A percentile compares a stretch with the other conserved stretches of the same genome.
These are phyloP conservation scores for Kernera saxatilis DNA, from an alignment of 345 rosid genomes.

Conservation along the genomic window DNA sequence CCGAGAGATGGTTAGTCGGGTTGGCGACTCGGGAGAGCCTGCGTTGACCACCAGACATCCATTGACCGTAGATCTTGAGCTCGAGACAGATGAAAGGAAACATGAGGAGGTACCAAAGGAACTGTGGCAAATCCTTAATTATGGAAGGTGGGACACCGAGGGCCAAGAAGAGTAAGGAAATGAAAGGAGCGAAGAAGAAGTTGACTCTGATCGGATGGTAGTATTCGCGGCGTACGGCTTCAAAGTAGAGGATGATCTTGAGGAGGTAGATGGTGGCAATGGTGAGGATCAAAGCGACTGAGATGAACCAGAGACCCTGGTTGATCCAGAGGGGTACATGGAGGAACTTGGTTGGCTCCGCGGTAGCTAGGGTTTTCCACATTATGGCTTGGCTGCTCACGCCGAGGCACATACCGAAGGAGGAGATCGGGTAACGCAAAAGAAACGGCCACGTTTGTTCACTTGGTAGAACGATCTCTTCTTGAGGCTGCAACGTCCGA, in stretches of 20 bases:
- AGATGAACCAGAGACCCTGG: conserved; percentile 52
- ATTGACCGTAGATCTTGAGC: conserved; percentile 82
- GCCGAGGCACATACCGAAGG: conserved; percentile 89
- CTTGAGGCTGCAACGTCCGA: conserved; percentile 46
- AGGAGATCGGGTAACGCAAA: conserved; percentile 61
- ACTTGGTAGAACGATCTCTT: conserved; percentile 61
- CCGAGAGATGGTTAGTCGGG: conserved; percentile 73
- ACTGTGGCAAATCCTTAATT: conserved; percentile 29
- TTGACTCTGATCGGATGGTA: conserved; percentile 82
- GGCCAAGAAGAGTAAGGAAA: conserved; percentile 65
- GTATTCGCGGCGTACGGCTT: conserved; percentile 79
- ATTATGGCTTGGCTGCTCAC: conserved; percentile 82
- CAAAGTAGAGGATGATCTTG: conserved; percentile 59
- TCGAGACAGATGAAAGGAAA: conserved; percentile 61
- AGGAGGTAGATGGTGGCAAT: conserved; percentile 47
- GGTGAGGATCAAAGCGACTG: conserved; percentile 40
- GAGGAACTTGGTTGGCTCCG: conserved; percentile 56
- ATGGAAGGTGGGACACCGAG: conserved; percentile 62
- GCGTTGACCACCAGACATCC: conserved; percentile 91
- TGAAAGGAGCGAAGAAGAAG: conserved; percentile 91
- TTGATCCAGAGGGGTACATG: conserved; percentile 42
- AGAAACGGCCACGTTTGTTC: conserved; percentile 81
- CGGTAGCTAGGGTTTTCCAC: conserved; percentile 69
- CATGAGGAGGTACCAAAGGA: conserved; percentile 78
- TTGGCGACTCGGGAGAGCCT: conserved; percentile 80